Base-by-base conservation (phyloP, 1,139 yeast genomes). In the Candida anutae region DNA sequence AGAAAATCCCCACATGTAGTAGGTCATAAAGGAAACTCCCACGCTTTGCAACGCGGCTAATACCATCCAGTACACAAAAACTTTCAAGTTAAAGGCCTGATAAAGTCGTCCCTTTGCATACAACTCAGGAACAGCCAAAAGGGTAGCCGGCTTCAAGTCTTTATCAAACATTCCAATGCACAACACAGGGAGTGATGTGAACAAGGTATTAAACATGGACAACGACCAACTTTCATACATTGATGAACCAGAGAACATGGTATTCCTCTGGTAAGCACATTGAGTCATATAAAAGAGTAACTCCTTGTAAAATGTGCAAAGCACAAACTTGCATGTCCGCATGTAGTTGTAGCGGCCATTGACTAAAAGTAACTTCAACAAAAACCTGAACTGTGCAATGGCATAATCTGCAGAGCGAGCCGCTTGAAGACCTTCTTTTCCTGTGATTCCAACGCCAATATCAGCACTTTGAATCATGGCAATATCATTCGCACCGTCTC, bases 391-490 rank as follows among this genome's bases (percentile, higher is more conserved):
- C 53, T 90, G 98, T 0, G 95, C 98, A 50, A 90, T 83, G 1
- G 98, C 81, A 50, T 85, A 93, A 54, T 90, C 99, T 0, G 97
- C 80, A 1, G 95, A 72, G 42, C 98, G 65, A 0, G 98, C 95
- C 0, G 98, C 98, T 49, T 90, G 98, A 26, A 90, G 58, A 2
- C 98, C 98, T 58, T 90, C 98, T 43, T 81, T 82, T 26, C 98
- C 98, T 2, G 97, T 88, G 30, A 90, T 90, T 22, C 98, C 98
- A 36, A 90, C 77, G 14, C 99, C 99, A 32, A 90, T 88, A 55
- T 90, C 97, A 0, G 98, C 99, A 47, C 94, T 82, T 58, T 90
- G 97, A 38, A 90, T 90, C 99, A 90, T 90, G 3, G 98, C 97
- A 51, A 90, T 87, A 53, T 90, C 99, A 49, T 90, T 90, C 1